A percentile compares a stretch with the other conserved stretches of the same genome.
These are phyloP conservation scores for Aspergillus arachidicola DNA, from an alignment of 2,329 filamentous ascomycete genomes.

Conservation along the genomic window DNA sequence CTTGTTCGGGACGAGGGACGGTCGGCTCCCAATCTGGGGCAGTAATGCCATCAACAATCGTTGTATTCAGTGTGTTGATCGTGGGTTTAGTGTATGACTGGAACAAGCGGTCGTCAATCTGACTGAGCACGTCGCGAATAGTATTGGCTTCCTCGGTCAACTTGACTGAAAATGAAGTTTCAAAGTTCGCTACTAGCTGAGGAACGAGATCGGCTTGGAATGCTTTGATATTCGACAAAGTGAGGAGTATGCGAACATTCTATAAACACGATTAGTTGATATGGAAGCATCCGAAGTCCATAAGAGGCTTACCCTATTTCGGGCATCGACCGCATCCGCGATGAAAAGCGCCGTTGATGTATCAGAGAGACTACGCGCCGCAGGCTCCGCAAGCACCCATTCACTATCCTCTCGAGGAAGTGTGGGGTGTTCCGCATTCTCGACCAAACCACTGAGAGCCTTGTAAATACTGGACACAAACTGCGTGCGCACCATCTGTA, in stretches of 20 bases:
- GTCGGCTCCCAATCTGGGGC: conserved; percentile 71
- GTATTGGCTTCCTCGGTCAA: conserved; percentile 91
- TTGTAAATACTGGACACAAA: conserved; percentile 96
- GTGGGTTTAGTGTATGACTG: conserved; percentile 85
- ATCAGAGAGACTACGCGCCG: conserved; percentile 33
- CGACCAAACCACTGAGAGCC: conserved; percentile 90
- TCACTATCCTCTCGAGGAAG: conserved; percentile 61
- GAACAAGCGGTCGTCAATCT: conserved; percentile 91
- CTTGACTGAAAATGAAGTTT: conserved; percentile 90
- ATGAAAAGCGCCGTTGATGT: conserved; percentile 45
- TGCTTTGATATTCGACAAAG: conserved; percentile 85
- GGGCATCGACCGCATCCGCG: conserved; percentile 55
- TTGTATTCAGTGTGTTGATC: conserved; percentile 66
- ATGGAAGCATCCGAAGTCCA: neutral
- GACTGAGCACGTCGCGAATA: conserved; percentile 83
- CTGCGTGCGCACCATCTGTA: conserved; percentile 87
- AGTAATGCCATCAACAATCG: conserved; percentile 73
- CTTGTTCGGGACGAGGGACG: conserved; percentile 65
- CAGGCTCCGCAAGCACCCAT: conserved; percentile 52
- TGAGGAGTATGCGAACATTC: conserved; percentile 92
- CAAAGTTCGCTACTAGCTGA: conserved; percentile 86
- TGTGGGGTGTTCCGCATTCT: conserved; percentile 83
- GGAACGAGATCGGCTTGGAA: conserved; percentile 82
- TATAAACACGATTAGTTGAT: conserved; percentile 43
- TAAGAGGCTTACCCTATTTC: conserved; percentile 51